Evolutionary conservation across 2,329 filamentous ascomycete species (phyloP).

Genomic region (Leptographium radiaticola): DNA sequence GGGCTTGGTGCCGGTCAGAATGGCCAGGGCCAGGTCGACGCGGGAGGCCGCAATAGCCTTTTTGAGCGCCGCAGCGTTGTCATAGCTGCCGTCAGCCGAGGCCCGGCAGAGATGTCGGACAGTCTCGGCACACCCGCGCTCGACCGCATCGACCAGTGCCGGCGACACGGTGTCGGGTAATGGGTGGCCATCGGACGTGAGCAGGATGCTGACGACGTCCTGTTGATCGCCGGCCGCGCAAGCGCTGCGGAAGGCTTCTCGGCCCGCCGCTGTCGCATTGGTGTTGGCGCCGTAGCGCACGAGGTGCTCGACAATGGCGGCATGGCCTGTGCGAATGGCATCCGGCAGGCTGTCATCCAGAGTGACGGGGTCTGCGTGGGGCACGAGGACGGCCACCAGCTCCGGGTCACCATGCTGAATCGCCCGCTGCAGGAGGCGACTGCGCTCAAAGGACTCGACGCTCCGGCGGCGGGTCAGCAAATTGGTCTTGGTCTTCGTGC

Average conservation of each 20-base stretch:
- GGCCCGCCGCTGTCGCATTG: constrained; percentile 33
- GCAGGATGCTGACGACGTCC: constrained; percentile 32
- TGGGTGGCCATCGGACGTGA: constrained; percentile 36
- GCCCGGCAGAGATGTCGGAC: constrained; percentile 38
- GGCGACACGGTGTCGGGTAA: constrained; percentile 30
- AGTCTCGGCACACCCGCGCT: constrained; percentile 34
- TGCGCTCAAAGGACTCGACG: constrained; percentile 35
- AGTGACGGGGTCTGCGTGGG: constrained; percentile 36
- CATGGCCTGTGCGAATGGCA: constrained; percentile 32
- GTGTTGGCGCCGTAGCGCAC: constrained; percentile 37
- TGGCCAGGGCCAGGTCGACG: constrained; percentile 40
- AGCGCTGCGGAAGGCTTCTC: constrained; percentile 38
- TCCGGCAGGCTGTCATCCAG: constrained; percentile 36
- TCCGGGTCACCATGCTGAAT: constrained; percentile 42
- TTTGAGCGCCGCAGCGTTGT: constrained; percentile 38
- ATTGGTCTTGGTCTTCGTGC: constrained; percentile 32
- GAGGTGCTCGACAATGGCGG: constrained; percentile 31
- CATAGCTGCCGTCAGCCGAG: constrained; percentile 38
- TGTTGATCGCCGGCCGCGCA: constrained; percentile 32
- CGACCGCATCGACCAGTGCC: constrained; percentile 37
- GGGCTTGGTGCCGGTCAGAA: constrained; percentile 38
- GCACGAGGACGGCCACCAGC: constrained; percentile 39
- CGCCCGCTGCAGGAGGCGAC: constrained; percentile 31
- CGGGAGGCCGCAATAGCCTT: constrained; percentile 33
- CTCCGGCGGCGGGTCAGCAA: constrained; percentile 36